These are phyloP conservation scores for Talaromyces proteolyticus DNA, from an alignment of 495 filamentous ascomycete species.

Conservation along the genomic window DNA sequence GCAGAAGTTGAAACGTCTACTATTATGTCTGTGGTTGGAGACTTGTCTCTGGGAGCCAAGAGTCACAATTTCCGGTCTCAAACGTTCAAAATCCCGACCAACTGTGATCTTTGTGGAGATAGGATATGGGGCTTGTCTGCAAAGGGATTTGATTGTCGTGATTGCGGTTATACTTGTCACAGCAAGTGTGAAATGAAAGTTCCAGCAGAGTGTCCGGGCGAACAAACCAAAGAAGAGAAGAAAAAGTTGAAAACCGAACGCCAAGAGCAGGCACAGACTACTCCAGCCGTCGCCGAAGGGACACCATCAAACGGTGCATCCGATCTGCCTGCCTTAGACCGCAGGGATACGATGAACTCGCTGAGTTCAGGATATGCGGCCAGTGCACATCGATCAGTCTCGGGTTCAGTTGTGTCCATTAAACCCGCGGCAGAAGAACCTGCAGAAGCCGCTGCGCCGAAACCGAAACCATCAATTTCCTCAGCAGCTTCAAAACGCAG, in stretches of 20 bases:
- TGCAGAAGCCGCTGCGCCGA: constrained; percentile 26
- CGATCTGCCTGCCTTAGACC: constrained; percentile 50
- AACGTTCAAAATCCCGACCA: constrained; percentile 98
- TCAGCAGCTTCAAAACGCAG: constrained; percentile 45
- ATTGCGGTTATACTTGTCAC: constrained; percentile 97
- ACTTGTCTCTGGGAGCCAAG: constrained; percentile 83
- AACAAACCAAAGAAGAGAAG: constrained; percentile 86
- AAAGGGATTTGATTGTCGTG: constrained; percentile 90
- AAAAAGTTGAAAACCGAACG: constrained; percentile 83
- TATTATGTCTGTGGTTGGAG: constrained; percentile 79
- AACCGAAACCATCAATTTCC: constrained; percentile 24
- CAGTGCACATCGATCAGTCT: constrained; percentile 69
- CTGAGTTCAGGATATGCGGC: constrained; percentile 84
- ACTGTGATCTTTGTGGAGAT: constrained; percentile 94
- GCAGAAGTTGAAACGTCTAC: constrained; percentile 89
- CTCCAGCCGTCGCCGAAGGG: constrained; percentile 31
- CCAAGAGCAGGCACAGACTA: constrained; percentile 68
- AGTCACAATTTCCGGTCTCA: constrained; percentile 96
- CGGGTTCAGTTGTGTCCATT: constrained; percentile 36
- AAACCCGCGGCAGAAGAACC: constrained; percentile 41
- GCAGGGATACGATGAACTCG: constrained; percentile 90
- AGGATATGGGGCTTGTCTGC: constrained; percentile 94
- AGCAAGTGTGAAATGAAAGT: constrained; percentile 99
- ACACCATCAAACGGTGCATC: constrained; percentile 23
- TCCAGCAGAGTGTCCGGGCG: constrained; percentile 89